Conservation (phyloP, 345 rosid genomes). For the Abelmoschus esculentus region DNA sequence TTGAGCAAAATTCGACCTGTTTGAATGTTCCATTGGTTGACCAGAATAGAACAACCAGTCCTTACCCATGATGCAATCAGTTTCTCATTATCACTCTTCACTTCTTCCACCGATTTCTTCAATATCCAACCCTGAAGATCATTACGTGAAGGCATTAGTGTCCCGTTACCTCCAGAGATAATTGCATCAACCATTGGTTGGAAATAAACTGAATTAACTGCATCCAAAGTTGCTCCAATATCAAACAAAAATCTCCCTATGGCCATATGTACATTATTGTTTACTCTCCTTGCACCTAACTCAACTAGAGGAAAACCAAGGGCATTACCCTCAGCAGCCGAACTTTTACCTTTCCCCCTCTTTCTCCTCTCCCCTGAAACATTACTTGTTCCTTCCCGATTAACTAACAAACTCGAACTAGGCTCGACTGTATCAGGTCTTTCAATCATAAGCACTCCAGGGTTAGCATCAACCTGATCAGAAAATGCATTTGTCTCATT, state of each 20-base stretch:
- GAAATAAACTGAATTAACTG: slow-evolving; percentile 60
- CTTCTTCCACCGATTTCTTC: slow-evolving; percentile 66
- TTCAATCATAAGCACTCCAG: slow-evolving; percentile 20
- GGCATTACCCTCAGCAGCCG: slow-evolving; percentile 22
- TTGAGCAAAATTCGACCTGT: slow-evolving; percentile 42
- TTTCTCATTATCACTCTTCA: slow-evolving; percentile 43
- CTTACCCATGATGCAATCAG: slow-evolving; percentile 39
- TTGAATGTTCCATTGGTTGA: slow-evolving; percentile 50
- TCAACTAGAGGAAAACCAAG: slow-evolving; percentile 13
- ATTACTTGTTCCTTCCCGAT: slow-evolving; percentile 29
- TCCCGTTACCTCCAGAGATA: slow-evolving; percentile 44
- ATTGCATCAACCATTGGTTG: slow-evolving; percentile 60
- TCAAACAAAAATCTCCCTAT: slow-evolving; percentile 63
- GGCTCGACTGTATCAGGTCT: slow-evolving; percentile 15
- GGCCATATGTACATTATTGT: slow-evolving; percentile 39
- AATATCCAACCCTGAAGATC: slow-evolving; percentile 68
- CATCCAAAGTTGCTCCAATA: slow-evolving; percentile 68
- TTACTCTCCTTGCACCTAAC: slow-evolving; percentile 29
- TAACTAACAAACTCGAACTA: slow-evolving; percentile 20
- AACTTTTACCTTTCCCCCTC: slow-evolving; percentile 33
- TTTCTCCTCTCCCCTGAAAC: slow-evolving; percentile 38
- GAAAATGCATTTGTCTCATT: slow-evolving; percentile 24
- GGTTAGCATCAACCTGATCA: slow-evolving; percentile 27
- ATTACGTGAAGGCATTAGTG: slow-evolving; percentile 43
- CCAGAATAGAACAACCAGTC: slow-evolving; percentile 74